A percentile compares a stretch with the other conserved stretches of the same genome.
Evolutionary conservation across 2,329 filamentous ascomycete genomes (phyloP).

Genomic region (Alternaria panax): DNA sequence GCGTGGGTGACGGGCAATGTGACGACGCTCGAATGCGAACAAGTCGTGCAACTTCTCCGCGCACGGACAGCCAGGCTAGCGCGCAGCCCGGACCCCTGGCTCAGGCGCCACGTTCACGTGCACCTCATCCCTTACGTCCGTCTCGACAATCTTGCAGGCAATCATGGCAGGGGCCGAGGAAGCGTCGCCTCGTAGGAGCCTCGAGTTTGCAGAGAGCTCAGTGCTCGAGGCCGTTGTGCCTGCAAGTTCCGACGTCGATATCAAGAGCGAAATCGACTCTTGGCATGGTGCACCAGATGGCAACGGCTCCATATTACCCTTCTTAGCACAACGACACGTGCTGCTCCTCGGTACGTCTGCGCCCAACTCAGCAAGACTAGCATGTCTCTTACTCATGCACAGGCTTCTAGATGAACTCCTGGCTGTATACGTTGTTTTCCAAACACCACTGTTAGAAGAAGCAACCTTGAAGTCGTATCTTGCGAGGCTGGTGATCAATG

Average conservation of each 20-base stretch:
- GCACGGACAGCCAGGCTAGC: conserved; percentile 11
- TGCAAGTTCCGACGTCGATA: conserved; percentile 43
- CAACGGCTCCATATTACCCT: conserved; percentile 60
- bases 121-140: conserved; percentile 10
- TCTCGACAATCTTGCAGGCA: conserved; percentile 1
- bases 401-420: conserved; percentile 74
- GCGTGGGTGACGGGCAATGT: conserved; percentile 6
- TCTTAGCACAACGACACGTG: conserved; percentile 67
- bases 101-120: conserved; percentile 30
- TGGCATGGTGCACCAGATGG: conserved; percentile 56
- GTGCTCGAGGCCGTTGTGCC: conserved; percentile 52
- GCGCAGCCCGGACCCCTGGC: conserved; percentile 2
- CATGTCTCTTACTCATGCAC: conserved; percentile 59
- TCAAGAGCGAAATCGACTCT: conserved; percentile 51
- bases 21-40: conserved; percentile 4
- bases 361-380: conserved; percentile 47
- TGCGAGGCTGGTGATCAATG: conserved; percentile 67
- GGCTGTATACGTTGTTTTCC: conserved; percentile 72
- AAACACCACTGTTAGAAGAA: conserved; percentile 68
- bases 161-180: conserved; percentile 32
- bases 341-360: conserved; percentile 73
- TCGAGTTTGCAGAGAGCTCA: conserved; percentile 50
- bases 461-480: conserved; percentile 66
- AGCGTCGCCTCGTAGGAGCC: conserved; percentile 39
- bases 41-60: conserved; percentile 6